Conservation (phyloP, 371 early-diverging fungal species). For the Choanephora cucurbitarum region DNA sequence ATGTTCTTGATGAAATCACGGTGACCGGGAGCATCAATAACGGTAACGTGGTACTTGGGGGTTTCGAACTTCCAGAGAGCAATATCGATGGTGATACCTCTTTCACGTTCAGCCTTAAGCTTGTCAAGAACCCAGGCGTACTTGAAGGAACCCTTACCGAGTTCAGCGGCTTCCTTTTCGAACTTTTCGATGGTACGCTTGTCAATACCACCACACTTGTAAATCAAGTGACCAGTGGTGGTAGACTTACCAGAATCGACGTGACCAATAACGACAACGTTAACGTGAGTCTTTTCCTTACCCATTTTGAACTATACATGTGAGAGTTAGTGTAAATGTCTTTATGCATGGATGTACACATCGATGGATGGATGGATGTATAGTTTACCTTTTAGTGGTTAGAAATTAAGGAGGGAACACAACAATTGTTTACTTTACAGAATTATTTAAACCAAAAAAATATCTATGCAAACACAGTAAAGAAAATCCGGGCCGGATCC, state of each 20-base stretch:
- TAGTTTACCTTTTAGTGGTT: slow-evolving; percentile 27
- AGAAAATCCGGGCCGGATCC: no score
- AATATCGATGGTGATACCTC: slow-evolving; percentile 98
- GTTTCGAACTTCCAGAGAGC: slow-evolving; percentile 99
- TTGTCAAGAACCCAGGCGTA: slow-evolving; percentile 97
- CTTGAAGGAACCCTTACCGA: slow-evolving; percentile 99
- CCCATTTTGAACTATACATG: slow-evolving; percentile 64
- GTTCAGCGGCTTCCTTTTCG: slow-evolving; percentile 98
- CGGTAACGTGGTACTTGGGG: slow-evolving; percentile 93
- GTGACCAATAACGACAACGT: slow-evolving; percentile 99
- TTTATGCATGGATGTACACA: slow-evolving; percentile 26
- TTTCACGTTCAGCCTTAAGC: slow-evolving; percentile 97
- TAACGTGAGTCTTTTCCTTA: slow-evolving; percentile 94
- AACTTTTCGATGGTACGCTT: slow-evolving; percentile 99
- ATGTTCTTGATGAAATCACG: slow-evolving; percentile 99
- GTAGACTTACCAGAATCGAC: slow-evolving; percentile 91
- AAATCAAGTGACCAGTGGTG: slow-evolving; percentile 94
- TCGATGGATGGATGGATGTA: slow-evolving; percentile 26
- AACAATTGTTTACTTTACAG: slow-evolving; percentile 4
- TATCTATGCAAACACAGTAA: no score
- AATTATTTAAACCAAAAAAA: slow-evolving; percentile 24
- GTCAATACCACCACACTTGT: slow-evolving; percentile 99
- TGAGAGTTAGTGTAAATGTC: no score
- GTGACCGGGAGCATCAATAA: slow-evolving; percentile 99
- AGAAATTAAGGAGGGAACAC: slow-evolving; percentile 23